Percentiles rank a stretch among this genome's conserved stretches.
phyloP scores from a whole-genome alignment of 306 rosid species.

The Cicer bijugum region DNA sequence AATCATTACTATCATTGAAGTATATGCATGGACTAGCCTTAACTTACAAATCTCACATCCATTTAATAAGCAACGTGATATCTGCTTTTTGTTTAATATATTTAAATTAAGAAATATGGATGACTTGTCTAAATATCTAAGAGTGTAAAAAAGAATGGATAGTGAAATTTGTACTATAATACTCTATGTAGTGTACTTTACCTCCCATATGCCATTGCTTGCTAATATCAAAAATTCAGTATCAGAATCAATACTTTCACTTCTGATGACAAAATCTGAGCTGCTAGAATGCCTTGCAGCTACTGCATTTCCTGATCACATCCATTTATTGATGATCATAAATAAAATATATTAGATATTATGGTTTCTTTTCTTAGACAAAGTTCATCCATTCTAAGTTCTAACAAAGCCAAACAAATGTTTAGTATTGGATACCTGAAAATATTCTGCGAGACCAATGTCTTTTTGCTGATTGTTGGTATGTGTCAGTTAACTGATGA shows the following conservation, averaged over 20 bases:
- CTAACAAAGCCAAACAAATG: not conserved
- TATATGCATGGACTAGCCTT: not conserved
- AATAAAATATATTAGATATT: not conserved
- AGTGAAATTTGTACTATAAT: not conserved
- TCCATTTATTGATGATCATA: not conserved
- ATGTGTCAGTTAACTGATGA: conserved; percentile 49
- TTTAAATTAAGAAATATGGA: too few relatives aligned
- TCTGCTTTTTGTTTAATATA: not conserved
- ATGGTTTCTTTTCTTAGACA: not conserved
- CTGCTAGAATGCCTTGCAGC: conserved; percentile 42
- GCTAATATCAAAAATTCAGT: conserved; percentile 82
- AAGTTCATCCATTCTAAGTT: not conserved
- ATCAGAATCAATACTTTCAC: conserved; percentile 55
- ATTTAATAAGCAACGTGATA: not conserved
- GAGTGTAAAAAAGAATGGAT: too few relatives aligned
- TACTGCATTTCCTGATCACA: conserved; percentile 41
- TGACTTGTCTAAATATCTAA: too few relatives aligned
- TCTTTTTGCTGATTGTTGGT: conserved; percentile 41
- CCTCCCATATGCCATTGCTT: conserved; percentile 93
- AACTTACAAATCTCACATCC: not conserved
- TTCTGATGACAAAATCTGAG: conserved; percentile 62
- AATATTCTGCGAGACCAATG: conserved; percentile 67
- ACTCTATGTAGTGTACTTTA: conserved; percentile 34
- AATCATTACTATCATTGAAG: not conserved
- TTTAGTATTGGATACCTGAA: conserved; percentile 51